Conservation (phyloP, 345 rosid genomes). For the Citrus sp. region DNA sequence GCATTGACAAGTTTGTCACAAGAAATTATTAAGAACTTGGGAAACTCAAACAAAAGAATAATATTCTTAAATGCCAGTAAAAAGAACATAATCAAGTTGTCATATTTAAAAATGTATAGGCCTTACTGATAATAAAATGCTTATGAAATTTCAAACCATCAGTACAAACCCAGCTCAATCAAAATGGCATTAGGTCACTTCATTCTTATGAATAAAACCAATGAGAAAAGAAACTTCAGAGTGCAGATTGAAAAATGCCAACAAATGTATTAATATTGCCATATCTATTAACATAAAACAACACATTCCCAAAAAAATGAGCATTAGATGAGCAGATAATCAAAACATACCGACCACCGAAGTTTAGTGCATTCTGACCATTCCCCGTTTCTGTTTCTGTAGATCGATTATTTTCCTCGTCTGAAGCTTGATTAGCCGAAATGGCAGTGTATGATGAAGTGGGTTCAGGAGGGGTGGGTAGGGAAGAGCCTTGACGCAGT, state of each 20-base stretch:
- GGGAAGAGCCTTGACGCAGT: conserved; percentile 37
- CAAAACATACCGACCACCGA: conserved; percentile 44
- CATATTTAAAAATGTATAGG: background rate
- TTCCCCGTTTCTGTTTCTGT: conserved; percentile 26
- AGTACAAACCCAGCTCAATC: background rate
- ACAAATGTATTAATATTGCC: background rate
- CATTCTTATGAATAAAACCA: background rate
- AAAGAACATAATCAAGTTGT: background rate
- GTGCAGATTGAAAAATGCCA: background rate
- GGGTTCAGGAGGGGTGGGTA: conserved; percentile 38
- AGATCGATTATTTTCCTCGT: conserved; percentile 42
- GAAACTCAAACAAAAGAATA: background rate
- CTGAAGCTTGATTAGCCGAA: conserved; percentile 51
- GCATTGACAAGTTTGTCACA: background rate
- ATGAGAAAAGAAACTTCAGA: background rate
- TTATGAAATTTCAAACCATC: background rate
- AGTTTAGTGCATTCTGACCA: conserved; percentile 32
- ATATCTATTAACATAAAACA: background rate
- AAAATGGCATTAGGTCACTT: background rate
- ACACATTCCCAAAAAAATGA: background rate
- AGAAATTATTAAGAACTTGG: background rate
- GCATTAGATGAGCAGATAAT: background rate
- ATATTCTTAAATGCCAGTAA: background rate
- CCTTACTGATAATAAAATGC: background rate
- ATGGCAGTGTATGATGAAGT: conserved; percentile 54